Evolutionary conservation across 352 stramenopile genomes (phyloP).

Genomic region (Pythium coloratum): DNA sequence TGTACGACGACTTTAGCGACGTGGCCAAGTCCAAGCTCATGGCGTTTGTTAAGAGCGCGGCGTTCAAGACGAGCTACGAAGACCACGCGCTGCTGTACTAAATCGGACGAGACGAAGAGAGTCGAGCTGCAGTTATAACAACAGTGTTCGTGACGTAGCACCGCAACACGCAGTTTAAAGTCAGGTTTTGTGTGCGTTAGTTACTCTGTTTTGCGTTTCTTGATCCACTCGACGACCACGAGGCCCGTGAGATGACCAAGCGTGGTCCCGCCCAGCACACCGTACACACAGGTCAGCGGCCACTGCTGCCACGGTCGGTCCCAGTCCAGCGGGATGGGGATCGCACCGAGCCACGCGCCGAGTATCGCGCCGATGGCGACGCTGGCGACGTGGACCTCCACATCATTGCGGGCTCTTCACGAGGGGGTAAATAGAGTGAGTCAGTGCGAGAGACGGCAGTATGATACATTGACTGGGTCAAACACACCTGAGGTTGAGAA

Average conservation of each 20-base stretch:
- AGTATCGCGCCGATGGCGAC: constrained; percentile 58
- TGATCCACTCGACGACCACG: constrained; percentile 19
- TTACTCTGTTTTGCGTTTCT: constrained; percentile 26
- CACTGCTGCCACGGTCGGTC: constrained; percentile 90
- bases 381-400: constrained; percentile 53
- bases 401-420: constrained; percentile 36
- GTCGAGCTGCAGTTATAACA: neutral
- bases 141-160: no score
- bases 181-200: neutral
- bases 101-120: neutral
- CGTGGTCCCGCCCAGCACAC: constrained; percentile 47
- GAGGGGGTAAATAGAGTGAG: neutral
- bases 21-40: constrained; percentile 75
- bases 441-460: neutral
- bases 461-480: no score
- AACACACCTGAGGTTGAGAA: constrained; percentile 51
- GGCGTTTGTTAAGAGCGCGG: constrained; percentile 66
- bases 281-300: constrained; percentile 84
- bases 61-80: constrained; percentile 42
- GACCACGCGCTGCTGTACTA: neutral
- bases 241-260: constrained; percentile 32
- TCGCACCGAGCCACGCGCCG: constrained; percentile 68
- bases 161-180: neutral
- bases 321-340: constrained; percentile 86
- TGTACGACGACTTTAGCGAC: constrained; percentile 77